phyloP scores from a whole-genome alignment of 495 filamentous ascomycete genomes.

The Alectoria sarmentosa region DNA sequence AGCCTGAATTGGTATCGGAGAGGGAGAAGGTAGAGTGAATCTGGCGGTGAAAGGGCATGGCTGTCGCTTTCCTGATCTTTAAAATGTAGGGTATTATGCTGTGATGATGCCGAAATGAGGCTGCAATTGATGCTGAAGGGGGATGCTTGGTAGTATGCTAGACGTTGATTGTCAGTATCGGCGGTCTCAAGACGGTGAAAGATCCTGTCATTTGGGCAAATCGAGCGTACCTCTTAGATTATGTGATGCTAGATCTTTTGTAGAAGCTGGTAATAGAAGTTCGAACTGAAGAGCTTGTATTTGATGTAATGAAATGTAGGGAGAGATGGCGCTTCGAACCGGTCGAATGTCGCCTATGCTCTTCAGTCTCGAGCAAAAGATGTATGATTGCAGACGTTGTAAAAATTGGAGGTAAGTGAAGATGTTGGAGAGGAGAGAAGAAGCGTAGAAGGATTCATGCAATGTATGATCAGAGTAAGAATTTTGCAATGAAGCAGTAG shows the following conservation, averaged over 20 bases:
- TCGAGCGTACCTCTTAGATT: not conserved
- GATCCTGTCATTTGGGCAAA: not conserved
- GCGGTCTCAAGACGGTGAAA: not conserved
- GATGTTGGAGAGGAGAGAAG: not conserved
- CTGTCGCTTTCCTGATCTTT: conserved; percentile 1
- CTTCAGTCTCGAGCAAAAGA: not conserved
- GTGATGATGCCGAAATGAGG: not conserved
- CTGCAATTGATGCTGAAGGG: conserved; percentile 2
- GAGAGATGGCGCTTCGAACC: not conserved
- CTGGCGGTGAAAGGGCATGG: conserved; percentile 10
- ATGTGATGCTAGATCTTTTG: not conserved
- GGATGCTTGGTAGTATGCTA: conserved; percentile 6
- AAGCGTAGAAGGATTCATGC: not conserved
- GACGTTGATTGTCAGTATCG: not conserved
- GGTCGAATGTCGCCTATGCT: not conserved
- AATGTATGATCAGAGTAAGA: not conserved
- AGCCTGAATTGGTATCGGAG: conserved; percentile 21
- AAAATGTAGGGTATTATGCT: conserved; percentile 2
- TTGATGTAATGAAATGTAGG: not conserved
- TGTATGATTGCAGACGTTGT: not conserved
- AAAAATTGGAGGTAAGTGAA: not conserved
- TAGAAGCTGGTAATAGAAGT: not conserved
- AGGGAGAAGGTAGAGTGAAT: conserved; percentile 21
- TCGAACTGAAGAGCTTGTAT: not conserved
- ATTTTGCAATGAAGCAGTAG: not conserved